Percentiles rank a stretch among this genome's conserved stretches.
phyloP scores from a whole-genome alignment of 1,284 basidiomycete species.

The Malassezia sympodialis region DNA sequence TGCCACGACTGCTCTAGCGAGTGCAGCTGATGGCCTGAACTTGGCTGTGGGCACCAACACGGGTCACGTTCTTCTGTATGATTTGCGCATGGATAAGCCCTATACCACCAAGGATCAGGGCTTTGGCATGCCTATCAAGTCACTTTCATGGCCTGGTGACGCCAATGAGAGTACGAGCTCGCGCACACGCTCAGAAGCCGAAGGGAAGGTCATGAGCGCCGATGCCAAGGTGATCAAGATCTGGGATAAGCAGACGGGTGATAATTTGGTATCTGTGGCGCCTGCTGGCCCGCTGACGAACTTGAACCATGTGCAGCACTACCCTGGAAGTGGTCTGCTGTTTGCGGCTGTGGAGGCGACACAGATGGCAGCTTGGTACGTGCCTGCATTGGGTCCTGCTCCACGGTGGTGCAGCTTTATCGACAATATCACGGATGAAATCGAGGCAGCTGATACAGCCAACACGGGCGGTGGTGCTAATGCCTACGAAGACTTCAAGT shows the following conservation, averaged over 20 bases:
- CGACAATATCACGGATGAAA: conserved; percentile 70
- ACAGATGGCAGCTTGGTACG: conserved; percentile 55
- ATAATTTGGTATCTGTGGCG: conserved; percentile 84
- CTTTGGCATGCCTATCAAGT: conserved; percentile 82
- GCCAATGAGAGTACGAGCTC: conserved; percentile 56
- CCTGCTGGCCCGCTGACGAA: conserved; percentile 79
- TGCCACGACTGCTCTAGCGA: conserved; percentile 67
- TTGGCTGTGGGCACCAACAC: conserved; percentile 89
- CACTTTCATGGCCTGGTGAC: conserved; percentile 75
- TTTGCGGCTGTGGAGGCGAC: conserved; percentile 44
- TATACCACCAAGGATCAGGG: conserved; percentile 93
- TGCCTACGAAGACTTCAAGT: conserved; percentile 92
- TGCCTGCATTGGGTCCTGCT: conserved; percentile 90
- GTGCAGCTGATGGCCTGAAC: conserved; percentile 72
- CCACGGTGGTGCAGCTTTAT: conserved; percentile 95
- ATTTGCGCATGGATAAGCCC: conserved; percentile 71
- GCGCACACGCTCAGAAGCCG: conserved; percentile 54
- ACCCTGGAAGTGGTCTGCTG: conserved; percentile 42
- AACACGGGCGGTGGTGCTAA: conserved; percentile 47
- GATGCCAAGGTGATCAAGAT: conserved; percentile 48
- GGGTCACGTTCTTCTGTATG: conserved; percentile 88
- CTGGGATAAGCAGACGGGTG: conserved; percentile 61
- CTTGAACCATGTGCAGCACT: conserved; percentile 44
- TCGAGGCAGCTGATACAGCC: conserved; percentile 74
- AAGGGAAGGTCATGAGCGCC: conserved; percentile 37